A percentile compares a stretch with the other conserved stretches of the same genome.
Conservation (phyloP, 257 asterid species). For the Primulina tabacum region DNA sequence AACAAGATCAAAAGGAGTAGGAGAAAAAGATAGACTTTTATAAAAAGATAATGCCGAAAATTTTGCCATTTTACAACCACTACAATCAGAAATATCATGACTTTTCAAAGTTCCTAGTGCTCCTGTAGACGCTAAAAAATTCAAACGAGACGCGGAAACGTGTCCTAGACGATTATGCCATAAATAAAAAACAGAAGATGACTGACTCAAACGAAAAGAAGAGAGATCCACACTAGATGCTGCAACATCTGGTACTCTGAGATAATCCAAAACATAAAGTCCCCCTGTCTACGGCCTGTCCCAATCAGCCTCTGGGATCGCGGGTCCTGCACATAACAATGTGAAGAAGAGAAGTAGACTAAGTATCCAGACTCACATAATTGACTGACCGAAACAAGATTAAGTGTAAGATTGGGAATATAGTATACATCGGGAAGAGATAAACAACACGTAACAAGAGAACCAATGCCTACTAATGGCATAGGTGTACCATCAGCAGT, state of each 20-base stretch:
- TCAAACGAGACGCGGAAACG: no score
- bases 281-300: constrained; percentile 7
- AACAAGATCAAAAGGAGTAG: no score
- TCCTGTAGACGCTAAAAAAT: no score
- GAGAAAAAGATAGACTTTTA: no score
- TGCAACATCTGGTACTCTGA: background rate
- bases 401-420: background rate
- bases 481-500: background rate
- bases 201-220: background rate
- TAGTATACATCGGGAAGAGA: background rate
- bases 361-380: background rate
- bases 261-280: constrained; percentile 16
- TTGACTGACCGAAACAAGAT: background rate
- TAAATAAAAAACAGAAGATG: constrained; percentile 3
- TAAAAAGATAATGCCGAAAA: no score
- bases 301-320: constrained; percentile 6
- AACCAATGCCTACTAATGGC: background rate
- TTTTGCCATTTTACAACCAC: no score
- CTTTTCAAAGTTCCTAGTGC: no score
- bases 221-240: constrained; percentile 1
- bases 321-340: constrained; percentile 6
- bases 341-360: background rate
- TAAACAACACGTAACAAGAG: background rate
- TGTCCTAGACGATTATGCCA: constrained; percentile 12
- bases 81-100: no score